A percentile compares a stretch with the other conserved stretches of the same genome.
These are phyloP conservation scores for Diaporthe sp. DNA, from an alignment of 2,329 filamentous ascomycete genomes.

Conservation along the genomic window DNA sequence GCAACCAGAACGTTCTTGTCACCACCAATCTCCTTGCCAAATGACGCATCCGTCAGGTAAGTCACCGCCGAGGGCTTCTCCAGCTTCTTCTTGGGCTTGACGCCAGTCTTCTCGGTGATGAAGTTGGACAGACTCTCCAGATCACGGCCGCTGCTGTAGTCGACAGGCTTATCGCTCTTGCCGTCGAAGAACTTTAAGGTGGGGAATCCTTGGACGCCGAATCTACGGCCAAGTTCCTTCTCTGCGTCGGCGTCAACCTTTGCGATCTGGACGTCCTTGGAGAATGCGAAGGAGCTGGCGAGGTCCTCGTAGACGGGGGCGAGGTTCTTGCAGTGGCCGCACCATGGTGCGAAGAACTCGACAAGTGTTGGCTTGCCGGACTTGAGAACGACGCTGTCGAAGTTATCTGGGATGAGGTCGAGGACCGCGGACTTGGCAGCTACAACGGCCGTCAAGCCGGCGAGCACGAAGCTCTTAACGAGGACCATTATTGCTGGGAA, in stretches of 20 bases:
- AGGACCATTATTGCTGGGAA: slow-evolving; percentile 61
- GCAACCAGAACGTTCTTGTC: slow-evolving; percentile 94
- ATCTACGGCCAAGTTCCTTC: slow-evolving; percentile 85
- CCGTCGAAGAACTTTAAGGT: slow-evolving; percentile 99
- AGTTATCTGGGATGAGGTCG: slow-evolving; percentile 91
- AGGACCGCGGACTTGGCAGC: slow-evolving; percentile 85
- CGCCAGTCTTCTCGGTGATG: slow-evolving; percentile 86
- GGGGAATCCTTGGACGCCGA: slow-evolving; percentile 93
- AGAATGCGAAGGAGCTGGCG: slow-evolving; percentile 78
- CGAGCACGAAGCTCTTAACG: slow-evolving; percentile 71
- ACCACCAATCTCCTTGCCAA: slow-evolving; percentile 81
- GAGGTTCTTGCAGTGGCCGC: slow-evolving; percentile 98
- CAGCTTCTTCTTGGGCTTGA: slow-evolving; percentile 83
- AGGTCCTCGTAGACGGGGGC: slow-evolving; percentile 96
- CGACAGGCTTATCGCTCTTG: slow-evolving; percentile 85
- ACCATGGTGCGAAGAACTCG: slow-evolving; percentile 99
- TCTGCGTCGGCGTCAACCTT: slow-evolving; percentile 97
- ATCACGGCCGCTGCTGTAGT: slow-evolving; percentile 90
- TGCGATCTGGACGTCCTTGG: slow-evolving; percentile 83
- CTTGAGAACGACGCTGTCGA: slow-evolving; percentile 89
- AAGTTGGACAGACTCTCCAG: slow-evolving; percentile 86
- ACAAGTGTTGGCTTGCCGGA: slow-evolving; percentile 96
- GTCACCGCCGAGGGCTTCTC: slow-evolving; percentile 80
- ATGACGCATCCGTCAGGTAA: slow-evolving; percentile 83
- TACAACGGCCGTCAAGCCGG: slow-evolving; percentile 66